These are phyloP conservation scores for Pleurotus platypus DNA, from an alignment of 768 basidiomycete genomes.

Conservation along the genomic window DNA sequence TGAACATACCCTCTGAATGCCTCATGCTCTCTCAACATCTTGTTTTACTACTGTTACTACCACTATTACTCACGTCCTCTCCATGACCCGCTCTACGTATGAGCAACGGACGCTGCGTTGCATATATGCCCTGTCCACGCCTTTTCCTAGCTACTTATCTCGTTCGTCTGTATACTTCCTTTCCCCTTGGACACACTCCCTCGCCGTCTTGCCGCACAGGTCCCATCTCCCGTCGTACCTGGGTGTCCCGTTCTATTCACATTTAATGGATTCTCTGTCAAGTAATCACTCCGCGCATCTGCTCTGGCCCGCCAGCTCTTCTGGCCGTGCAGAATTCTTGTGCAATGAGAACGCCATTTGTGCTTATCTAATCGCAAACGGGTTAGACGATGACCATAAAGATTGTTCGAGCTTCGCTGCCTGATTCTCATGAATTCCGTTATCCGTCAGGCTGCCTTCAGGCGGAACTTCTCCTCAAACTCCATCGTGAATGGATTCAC, in stretches of 20 bases:
- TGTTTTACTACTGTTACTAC: constrained; percentile 5
- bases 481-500: constrained; percentile 71
- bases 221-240: constrained; percentile 10
- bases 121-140: constrained; percentile 23
- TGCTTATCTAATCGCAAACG: constrained; percentile 1
- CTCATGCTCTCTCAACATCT: constrained; percentile 10
- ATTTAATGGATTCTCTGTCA: constrained; percentile 17
- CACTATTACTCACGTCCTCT: constrained; percentile 6
- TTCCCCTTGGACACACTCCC: constrained; percentile 25
- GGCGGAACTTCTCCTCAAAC: constrained; percentile 34
- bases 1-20: constrained; percentile 18
- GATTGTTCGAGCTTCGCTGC: constrained; percentile 3
- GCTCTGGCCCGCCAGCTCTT: constrained; percentile 8
- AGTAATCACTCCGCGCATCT: constrained; percentile 33
- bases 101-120: constrained; percentile 21
- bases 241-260: constrained; percentile 23
- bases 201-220: constrained; percentile 19
- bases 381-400: background rate
- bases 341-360: background rate
- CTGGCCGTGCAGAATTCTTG: background rate
- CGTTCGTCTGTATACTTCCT: constrained; percentile 22
- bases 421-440: constrained; percentile 29
- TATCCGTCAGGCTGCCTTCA: constrained; percentile 22
- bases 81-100: constrained; percentile 26
- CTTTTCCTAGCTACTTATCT: constrained; percentile 11